Base-by-base conservation (phyloP, 2,329 filamentous ascomycete species). In the Aspergillus ochraceus region DNA sequence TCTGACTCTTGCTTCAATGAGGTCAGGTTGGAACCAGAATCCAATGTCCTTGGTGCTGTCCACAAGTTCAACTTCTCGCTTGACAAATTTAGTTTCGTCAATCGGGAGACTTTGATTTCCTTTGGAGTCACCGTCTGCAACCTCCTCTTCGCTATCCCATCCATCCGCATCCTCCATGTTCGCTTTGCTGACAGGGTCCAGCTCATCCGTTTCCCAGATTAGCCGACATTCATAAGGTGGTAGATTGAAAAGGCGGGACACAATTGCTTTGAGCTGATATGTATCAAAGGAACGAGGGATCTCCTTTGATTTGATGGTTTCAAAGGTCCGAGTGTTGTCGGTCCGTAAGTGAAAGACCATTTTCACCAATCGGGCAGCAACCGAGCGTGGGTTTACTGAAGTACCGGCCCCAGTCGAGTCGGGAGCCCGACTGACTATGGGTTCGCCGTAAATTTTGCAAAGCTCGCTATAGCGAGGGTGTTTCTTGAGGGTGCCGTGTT, bases 141-240 rank as follows among this genome's bases (percentile, higher is more conserved):
- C 26, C 76, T 79, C 77, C 47, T 80, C 76, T 2, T 77, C 78
- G 6, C 80, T 80, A 49, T 80, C 81, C 56, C 78, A 77, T 19
- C 58, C 60, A 30, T 72, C 76, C 29, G 77, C 83, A 49, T 86
- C 86, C 30, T 83, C 82, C 4, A 85, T 82, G 62, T 87, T 83
- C 66, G 86, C 85, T 61, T 84, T 83, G 9, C 84, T 84, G 0
- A 92, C 87, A 0, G 91, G 91, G 74, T 97, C 92, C 86, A 90
- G 91, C 74, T 97, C 93, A 20, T 91, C 91, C 9, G 92, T 97
- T 78, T 97, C 92, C 90, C 91, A 96, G 0, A 95, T 79, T 52
- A 98, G 74, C 46, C 81, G 83, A 61, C 94, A 78, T 47, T 77
- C 77, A 63, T 91, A 80, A 0, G 92, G 90, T 51, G 82, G 76